phyloP scores from a whole-genome alignment of 2,329 filamentous ascomycete species.

The Ambrosiella cleistominuta region DNA sequence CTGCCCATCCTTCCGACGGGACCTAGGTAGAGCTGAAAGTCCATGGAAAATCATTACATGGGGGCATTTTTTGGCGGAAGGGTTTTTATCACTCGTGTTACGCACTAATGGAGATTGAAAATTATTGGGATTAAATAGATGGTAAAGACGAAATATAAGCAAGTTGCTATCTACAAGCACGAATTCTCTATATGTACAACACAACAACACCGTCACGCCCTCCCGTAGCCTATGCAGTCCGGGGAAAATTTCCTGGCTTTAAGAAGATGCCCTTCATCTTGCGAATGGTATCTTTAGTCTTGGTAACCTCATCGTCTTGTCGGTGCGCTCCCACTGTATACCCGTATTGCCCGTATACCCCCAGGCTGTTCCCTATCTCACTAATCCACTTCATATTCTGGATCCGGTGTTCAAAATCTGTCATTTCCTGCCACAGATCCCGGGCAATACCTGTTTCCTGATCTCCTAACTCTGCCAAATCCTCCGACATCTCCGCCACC shows the following conservation, averaged over 20 bases:
- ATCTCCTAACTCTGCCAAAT: conserved; percentile 27
- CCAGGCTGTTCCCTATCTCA: background rate
- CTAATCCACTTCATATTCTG: conserved; percentile 1
- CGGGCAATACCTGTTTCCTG: conserved; percentile 8
- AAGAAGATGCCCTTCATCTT: conserved; percentile 64
- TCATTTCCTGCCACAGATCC: conserved; percentile 12
- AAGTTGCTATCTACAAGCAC: no score
- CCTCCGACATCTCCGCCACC: conserved; percentile 23
- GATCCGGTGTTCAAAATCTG: conserved; percentile 9
- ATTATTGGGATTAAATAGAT: no score
- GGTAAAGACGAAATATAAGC: no score
- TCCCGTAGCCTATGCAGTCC: background rate
- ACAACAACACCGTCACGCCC: no score
- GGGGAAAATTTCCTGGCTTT: conserved; percentile 54
- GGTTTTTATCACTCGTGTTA: no score
- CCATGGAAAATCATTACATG: no score
- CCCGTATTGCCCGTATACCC: conserved; percentile 4
- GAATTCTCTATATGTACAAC: no score
- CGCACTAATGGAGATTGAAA: no score
- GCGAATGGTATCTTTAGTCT: conserved; percentile 57
- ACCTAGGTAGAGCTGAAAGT: no score
- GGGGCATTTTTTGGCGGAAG: no score
- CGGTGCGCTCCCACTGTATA: conserved; percentile 3
- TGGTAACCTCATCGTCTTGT: conserved; percentile 50
- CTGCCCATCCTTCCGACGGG: no score